phyloP scores from a whole-genome alignment of 305 asterid genomes.

The Ilex paraguariensis region DNA sequence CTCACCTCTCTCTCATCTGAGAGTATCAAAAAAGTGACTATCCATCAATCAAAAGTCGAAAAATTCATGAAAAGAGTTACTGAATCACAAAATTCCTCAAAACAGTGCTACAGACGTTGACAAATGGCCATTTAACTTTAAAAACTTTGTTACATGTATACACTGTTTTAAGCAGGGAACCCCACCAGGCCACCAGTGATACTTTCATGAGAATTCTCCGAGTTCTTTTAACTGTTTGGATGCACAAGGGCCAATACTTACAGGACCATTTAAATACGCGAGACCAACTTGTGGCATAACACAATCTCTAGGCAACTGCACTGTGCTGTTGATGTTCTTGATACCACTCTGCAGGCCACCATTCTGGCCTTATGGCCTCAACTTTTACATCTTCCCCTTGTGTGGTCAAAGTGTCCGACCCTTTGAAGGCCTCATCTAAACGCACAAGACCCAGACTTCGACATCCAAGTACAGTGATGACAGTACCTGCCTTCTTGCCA shows the following conservation, averaged over 20 bases:
- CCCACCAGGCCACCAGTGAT: too few relatives aligned
- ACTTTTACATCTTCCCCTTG: constrained; percentile 60
- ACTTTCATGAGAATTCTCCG: too few relatives aligned
- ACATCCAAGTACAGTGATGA: constrained; percentile 70
- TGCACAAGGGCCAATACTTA: background rate
- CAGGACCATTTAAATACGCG: background rate
- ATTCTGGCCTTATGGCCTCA: constrained; percentile 57
- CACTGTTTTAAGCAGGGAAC: too few relatives aligned
- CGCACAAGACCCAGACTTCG: constrained; percentile 69
- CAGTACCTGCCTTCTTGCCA: constrained; percentile 57
- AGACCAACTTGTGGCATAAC: too few relatives aligned
- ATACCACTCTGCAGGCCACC: constrained; percentile 92
- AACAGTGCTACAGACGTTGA: too few relatives aligned
- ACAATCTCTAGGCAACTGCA: constrained; percentile 29
- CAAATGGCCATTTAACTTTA: too few relatives aligned
- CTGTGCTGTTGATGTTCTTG: constrained; percentile 30
- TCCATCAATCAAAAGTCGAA: too few relatives aligned
- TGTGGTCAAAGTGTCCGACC: constrained; percentile 32
- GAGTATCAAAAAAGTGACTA: too few relatives aligned
- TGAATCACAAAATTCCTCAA: too few relatives aligned
- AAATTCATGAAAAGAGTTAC: too few relatives aligned
- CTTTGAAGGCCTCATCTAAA: constrained; percentile 58
- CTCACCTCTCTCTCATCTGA: too few relatives aligned
- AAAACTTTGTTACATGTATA: too few relatives aligned
- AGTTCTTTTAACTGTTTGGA: background rate